Conservation (phyloP, 495 filamentous ascomycete species). For the Neurospora sp. region DNA sequence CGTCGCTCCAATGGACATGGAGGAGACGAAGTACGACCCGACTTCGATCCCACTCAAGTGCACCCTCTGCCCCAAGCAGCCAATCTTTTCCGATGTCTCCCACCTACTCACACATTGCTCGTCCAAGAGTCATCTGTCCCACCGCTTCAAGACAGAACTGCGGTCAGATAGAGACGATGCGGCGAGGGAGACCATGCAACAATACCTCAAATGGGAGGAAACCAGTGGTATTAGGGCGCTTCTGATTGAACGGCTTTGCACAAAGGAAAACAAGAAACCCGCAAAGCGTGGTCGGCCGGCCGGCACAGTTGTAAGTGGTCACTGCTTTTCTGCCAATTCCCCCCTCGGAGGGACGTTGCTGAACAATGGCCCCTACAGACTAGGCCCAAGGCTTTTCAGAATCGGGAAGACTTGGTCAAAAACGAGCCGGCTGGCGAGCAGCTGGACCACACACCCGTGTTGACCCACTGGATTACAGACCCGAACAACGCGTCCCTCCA, state of each 20-base stretch:
- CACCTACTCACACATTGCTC: slow-evolving; percentile 80
- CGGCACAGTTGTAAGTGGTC: slow-evolving; percentile 3
- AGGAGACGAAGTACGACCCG: not conserved
- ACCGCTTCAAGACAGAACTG: slow-evolving; percentile 63
- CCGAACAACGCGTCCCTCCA: slow-evolving; percentile 1
- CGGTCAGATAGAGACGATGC: slow-evolving; percentile 45
- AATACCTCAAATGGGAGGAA: slow-evolving; percentile 63
- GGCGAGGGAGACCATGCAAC: slow-evolving; percentile 38
- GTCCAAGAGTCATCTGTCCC: slow-evolving; percentile 73
- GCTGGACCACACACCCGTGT: not conserved
- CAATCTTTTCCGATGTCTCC: slow-evolving; percentile 75
- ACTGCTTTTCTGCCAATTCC: not conserved
- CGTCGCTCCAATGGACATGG: slow-evolving; percentile 21
- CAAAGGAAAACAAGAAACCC: slow-evolving; percentile 56
- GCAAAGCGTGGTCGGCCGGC: slow-evolving; percentile 12
- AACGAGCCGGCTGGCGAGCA: slow-evolving; percentile 19
- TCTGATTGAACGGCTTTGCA: slow-evolving; percentile 57
- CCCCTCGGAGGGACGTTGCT: not conserved
- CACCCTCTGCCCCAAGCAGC: slow-evolving; percentile 66
- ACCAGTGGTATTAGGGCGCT: slow-evolving; percentile 51
- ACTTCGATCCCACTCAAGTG: slow-evolving; percentile 54
- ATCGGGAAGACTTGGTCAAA: slow-evolving; percentile 15
- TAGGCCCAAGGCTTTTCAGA: not conserved
- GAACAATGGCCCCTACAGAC: not conserved
- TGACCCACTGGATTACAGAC: slow-evolving; percentile 7